Base-by-base conservation (phyloP, 768 basidiomycete species). In the Hemileccinum impolitum region DNA sequence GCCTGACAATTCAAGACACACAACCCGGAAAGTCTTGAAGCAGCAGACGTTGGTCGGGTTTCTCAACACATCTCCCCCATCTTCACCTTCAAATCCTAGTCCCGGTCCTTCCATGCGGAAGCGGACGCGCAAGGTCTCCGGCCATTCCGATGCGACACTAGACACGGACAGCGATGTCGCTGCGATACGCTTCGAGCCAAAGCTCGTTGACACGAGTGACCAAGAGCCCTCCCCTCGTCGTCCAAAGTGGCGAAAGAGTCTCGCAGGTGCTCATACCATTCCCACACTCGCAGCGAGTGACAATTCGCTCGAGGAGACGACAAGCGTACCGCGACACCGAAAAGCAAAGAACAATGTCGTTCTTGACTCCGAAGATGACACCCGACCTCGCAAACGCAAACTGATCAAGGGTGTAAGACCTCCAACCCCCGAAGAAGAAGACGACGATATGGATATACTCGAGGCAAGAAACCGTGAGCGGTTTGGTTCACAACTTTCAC, bases 391-490 rank as follows among this genome's bases (percentile, higher is more conserved):
- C 48, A 68, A 64, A 39, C 70, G 72, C 36, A 75, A 74, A 58
- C 56, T 77, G 15, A 58, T 73, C 45, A 78, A 73, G 61, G 75
- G 74, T 18, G 53, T 57, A 26, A 69, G 74, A 54, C 73, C 75
- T 26, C 67, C 67, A 8, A 70, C 72, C 4, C 75, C 70, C 6
- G 71, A 73, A 17, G 75, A 73, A 17, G 75, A 72, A 18, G 71
- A 77, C 25, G 77, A 57, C 8, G 61, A 77, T 43, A n/a, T 31
- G 3, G 61, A 77, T 42, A 55, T 73, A 17, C 54, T 75, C 34
- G 72, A 71, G 15, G 72, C 81, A 55, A 70, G 77, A 70, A 71
- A 81, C 52, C 74, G 87, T 85, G 57, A 60, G 77, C 65, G 44
- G 7, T 40, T 46, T 40, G 28, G 31, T 19, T 34, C 3, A 11